These are phyloP conservation scores for Metschnikowia hibisci DNA, from an alignment of 805 yeast species.

Conservation along the genomic window DNA sequence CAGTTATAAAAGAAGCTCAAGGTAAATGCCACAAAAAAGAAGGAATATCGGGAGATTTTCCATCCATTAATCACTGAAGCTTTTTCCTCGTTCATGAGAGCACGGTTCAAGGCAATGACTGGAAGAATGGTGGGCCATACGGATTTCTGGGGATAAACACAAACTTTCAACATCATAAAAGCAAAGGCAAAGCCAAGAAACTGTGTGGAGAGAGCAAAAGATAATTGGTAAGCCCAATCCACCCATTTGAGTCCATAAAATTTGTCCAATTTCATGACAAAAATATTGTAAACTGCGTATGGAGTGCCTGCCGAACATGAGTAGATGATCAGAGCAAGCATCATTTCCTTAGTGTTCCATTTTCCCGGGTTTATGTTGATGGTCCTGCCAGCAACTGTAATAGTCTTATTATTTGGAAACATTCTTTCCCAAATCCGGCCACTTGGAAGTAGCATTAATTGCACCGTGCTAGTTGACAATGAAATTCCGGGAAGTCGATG, in stretches of 20 bases:
- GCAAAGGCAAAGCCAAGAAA: slow-evolving; percentile 67
- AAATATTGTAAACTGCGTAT: slow-evolving; percentile 39
- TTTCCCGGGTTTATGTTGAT: slow-evolving; percentile 39
- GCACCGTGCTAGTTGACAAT: slow-evolving; percentile 38
- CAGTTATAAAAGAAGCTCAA: slow-evolving; percentile 40
- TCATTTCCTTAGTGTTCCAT: slow-evolving; percentile 45
- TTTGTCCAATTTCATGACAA: slow-evolving; percentile 41
- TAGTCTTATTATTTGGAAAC: slow-evolving; percentile 23
- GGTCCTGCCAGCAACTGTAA: slow-evolving; percentile 21
- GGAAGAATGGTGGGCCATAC: slow-evolving; percentile 45
- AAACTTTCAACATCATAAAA: slow-evolving; percentile 56
- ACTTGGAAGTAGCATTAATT: slow-evolving; percentile 36
- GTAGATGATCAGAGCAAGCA: slow-evolving; percentile 42
- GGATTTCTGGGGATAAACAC: slow-evolving; percentile 40
- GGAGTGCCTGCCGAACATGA: slow-evolving; percentile 42
- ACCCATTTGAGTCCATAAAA: slow-evolving; percentile 44
- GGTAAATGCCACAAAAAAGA: slow-evolving; percentile 32
- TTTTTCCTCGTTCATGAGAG: slow-evolving; percentile 33
- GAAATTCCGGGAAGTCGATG: slow-evolving; percentile 51
- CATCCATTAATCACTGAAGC: slow-evolving; percentile 31
- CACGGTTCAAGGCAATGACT: slow-evolving; percentile 39
- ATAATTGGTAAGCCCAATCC: slow-evolving; percentile 49
- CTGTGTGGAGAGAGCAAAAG: slow-evolving; percentile 53
- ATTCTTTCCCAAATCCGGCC: slow-evolving; percentile 38
- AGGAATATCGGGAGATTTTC: slow-evolving; percentile 40